Evolutionary conservation across 305 asterid genomes (phyloP), one percentile per base, ranked within the genome.

Genomic region (Fraxinus nigra): DNA sequence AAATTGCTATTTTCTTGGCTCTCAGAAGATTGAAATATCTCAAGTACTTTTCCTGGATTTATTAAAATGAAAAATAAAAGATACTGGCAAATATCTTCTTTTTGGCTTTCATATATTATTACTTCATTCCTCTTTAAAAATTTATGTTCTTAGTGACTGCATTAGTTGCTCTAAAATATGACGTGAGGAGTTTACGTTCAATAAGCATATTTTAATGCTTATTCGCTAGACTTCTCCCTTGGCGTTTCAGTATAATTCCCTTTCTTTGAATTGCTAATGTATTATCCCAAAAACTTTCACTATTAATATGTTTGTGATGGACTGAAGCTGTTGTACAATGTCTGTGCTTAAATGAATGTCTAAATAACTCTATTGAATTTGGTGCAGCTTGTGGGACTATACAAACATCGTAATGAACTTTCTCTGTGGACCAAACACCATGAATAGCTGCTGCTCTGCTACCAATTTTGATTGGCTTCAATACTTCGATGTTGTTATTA

Each of bases 351-450:
- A 76, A 59, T 74, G 48, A 59, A 67, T 67, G 40, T 48, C 79
- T 79, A 78, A 72, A 82, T 85, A 56, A 78, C 72, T 35, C 75
- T 48, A 48, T 81, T 80, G 67, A 73, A 84, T 87, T 24, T 88
- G 72, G 70, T 90, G 95, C 97, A 97, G 99, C 88, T 90, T 97
- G 78, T 97, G 98, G 99, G 99, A 97, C 89, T 97, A 95, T 79
- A 92, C 99, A 78, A 93, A 92, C 83, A 82, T 93, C 30, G 98
- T 97, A 37, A 97, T 97, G 99, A 95, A 93, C 94, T 97, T 93
- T 90, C 97, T 97, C 76, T 95, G 98, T 83, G 94, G 95, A 72
- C 85, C 92, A 30, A 77, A 85, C 78, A 75, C 88, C 72, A 85
- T 32, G 76, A 94, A 90, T 88, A 92, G 84, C 76, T 78, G 84